Conservation (phyloP, 1,284 basidiomycete species). For the Schizophyllum amplum region DNA sequence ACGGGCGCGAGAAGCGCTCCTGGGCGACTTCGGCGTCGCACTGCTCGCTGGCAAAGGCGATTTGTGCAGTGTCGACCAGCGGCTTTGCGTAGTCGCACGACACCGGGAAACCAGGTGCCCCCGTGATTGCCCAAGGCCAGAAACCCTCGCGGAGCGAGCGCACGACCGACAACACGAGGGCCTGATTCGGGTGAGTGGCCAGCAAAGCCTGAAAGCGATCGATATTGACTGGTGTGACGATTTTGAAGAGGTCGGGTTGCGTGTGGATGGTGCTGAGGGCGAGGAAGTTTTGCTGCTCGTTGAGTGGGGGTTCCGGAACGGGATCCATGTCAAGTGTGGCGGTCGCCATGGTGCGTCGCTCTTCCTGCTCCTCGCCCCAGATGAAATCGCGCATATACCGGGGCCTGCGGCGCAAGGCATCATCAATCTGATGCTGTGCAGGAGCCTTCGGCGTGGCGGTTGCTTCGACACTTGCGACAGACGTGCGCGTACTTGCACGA, state of each 20-base stretch:
- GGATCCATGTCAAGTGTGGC: conserved; percentile 16
- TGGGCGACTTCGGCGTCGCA: conserved; percentile 23
- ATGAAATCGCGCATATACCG: conserved; percentile 12
- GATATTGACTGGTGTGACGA: conserved; percentile 27
- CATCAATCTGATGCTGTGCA: not conserved
- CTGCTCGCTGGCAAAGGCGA: conserved; percentile 22
- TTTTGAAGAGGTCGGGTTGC: conserved; percentile 23
- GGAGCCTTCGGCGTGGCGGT: conserved; percentile 4
- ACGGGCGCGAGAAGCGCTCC: conserved; percentile 27
- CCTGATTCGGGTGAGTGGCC: conserved; percentile 24
- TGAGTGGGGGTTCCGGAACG: conserved; percentile 10
- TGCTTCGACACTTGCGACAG: conserved; percentile 11
- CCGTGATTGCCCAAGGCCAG: conserved; percentile 31
- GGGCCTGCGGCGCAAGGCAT: conserved; percentile 2
- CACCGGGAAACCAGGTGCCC: conserved; percentile 12
- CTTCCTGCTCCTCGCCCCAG: conserved; percentile 3
- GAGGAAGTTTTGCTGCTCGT: conserved; percentile 11
- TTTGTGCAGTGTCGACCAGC: conserved; percentile 1
- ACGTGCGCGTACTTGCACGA: conserved; percentile 12
- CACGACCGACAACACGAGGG: conserved; percentile 26
- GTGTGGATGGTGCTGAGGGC: conserved; percentile 15
- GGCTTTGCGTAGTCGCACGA: no score
- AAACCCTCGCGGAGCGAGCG: conserved; percentile 27
- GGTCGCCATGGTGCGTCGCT: conserved; percentile 5
- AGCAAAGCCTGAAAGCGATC: conserved; percentile 21